Base-by-base conservation (phyloP, 2,329 filamentous ascomycete genomes). In the Trichoderma sp. region DNA sequence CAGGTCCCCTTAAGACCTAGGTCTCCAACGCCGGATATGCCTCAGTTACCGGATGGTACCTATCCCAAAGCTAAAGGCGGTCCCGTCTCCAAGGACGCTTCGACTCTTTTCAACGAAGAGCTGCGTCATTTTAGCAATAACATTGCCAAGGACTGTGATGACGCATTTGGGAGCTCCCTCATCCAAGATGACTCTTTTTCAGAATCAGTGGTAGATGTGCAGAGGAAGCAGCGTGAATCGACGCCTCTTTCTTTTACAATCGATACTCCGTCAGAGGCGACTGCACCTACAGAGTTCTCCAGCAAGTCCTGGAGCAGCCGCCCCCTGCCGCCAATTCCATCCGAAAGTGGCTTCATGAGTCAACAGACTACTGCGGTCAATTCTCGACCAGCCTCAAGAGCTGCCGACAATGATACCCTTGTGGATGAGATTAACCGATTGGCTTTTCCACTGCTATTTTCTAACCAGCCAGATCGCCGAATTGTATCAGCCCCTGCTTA, bases 81-180 rank as follows among this genome's bases (percentile, higher is more conserved):
- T 8, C 76, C 71, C 15, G 71, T 65, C 4, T 20, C 34, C 17
- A 77, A 73, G 74, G 34, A 77, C 74, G 78, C 76, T 58, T 80
- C 81, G n/a, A 72, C 80, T 64, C 76, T 83, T 53, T 81, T 86
- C 76, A 91, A 89, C 75, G 93, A 94, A 72, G 95, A 97, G 78
- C 88, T 96, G 68, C 88, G 93, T 7, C 91, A 95, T 76, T 92
- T 97, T 71, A 97, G 94, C 76, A 89, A 88, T 76, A 94, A 94
- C 76, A 90, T 98, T 73, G 93, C 94, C 64, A 93, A 94, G 80
- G 93, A 96, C 72, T 97, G 95, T 77, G 95, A 98, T 77, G 93
- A 96, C 77, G 95, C 95, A 1, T 98, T 98, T 83, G 95, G 93
- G 78, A 90, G 92, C 75, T 86, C 85, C 11, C 75, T 88, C 12